These are phyloP conservation scores for Crucibulum laeve DNA, from an alignment of 768 basidiomycete species.

Conservation along the genomic window DNA sequence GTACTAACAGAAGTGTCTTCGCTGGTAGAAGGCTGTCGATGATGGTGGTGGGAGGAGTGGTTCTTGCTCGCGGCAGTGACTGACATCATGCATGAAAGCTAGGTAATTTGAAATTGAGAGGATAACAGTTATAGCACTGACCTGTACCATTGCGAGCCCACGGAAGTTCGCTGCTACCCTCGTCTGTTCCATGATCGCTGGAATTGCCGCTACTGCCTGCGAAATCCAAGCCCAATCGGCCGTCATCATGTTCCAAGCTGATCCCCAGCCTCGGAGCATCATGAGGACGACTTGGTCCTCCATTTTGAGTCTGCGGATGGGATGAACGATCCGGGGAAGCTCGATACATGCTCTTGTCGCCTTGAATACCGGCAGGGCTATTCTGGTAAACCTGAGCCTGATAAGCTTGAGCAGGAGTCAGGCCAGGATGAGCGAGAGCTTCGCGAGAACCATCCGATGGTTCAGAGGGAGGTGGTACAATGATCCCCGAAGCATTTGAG, in stretches of 20 bases:
- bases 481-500: constrained; percentile 35
- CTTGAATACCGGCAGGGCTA: constrained; percentile 26
- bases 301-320: constrained; percentile 17
- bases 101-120: constrained; percentile 15
- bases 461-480: constrained; percentile 44
- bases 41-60: constrained; percentile 20
- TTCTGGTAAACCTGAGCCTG: constrained; percentile 68
- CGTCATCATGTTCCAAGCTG: constrained; percentile 51
- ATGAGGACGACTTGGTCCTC: constrained; percentile 14
- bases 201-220: constrained; percentile 22
- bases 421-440: constrained; percentile 39
- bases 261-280: constrained; percentile 33
- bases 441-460: no score
- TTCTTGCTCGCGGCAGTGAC: constrained; percentile 5
- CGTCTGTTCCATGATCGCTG: constrained; percentile 40
- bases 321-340: constrained; percentile 21
- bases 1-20: constrained; percentile 18
- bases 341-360: constrained; percentile 23
- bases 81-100: constrained; percentile 1
- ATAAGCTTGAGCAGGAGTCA: constrained; percentile 78
- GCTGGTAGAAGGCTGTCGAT: constrained; percentile 20
- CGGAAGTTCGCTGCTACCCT: constrained; percentile 52
- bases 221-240: constrained; percentile 58
- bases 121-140: constrained; percentile 26
- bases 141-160: constrained; percentile 46